Evolutionary conservation across 352 stramenopile genomes (phyloP), one percentile per base, ranked within the genome.

Genomic region (Phytophthora ohioensis): DNA sequence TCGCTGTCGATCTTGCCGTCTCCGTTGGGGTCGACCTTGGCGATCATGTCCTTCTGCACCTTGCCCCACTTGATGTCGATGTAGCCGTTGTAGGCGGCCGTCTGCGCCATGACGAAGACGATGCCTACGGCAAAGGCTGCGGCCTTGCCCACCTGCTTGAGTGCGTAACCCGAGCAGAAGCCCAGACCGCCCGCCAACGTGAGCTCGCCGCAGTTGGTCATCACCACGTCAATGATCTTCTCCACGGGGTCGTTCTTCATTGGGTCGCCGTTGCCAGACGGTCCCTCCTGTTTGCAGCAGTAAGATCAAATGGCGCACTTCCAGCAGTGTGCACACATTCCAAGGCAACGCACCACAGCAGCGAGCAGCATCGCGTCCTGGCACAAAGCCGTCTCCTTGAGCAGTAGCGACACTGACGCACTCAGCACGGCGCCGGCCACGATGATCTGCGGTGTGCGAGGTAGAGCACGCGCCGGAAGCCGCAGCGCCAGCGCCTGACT

Each of bases 51-150:
- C 56, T 92, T 92, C 58, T 97, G 85, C 36, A 97, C 83, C 76
- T 97, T 97, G 57, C 81, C 78, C 91, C 90, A 97, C 70, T 97
- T 91, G 62, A 97, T 94, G 61, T 96, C 75, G 63, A 97, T 91
- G 84, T 97, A 97, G 41, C 91, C 91, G 51, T 93, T 87, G 38
- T 88, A 93, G 51, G 83, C 79, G 13, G 91, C 86, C n/a, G 85
- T 69, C 73, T 94, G 87, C 41, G 81, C 85, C 21, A 93, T 69
- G 52, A 96, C 57, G 76, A 97, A 97, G 34, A 94, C 57, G 15
- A 80, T 76, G 54, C 91, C 91, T 54, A 97, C 82, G 6, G 83
- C 80, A n/a, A 93, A 35, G 1, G 85, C 88, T 34, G 90, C 87
- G 8, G 85, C 67, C 72, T 95, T 95, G 63, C 90, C 91, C 43